These are phyloP conservation scores for Logfia minima DNA, from an alignment of 129 eudicot species.

Conservation along the genomic window DNA sequence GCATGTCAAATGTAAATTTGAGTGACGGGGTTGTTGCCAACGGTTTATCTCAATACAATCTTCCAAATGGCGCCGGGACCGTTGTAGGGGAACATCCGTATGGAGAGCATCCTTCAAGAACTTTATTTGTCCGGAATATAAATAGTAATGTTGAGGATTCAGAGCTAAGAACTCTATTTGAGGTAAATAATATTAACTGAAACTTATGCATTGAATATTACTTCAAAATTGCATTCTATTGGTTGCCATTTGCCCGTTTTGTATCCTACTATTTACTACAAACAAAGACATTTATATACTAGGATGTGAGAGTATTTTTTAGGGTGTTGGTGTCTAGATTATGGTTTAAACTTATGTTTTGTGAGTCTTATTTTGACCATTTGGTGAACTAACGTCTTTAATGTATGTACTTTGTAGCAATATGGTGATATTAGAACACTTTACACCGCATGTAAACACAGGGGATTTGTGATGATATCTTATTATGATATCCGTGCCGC, in stretches of 20 bases:
- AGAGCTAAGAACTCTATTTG: slow-evolving; percentile 68
- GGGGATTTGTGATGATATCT: slow-evolving; percentile 99
- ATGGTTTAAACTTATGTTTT: neutral
- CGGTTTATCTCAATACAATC: slow-evolving; percentile 41
- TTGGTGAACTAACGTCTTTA: slow-evolving; percentile 14
- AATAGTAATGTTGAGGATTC: slow-evolving; percentile 93
- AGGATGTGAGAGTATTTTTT: neutral
- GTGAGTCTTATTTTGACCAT: neutral
- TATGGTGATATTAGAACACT: slow-evolving; percentile 90
- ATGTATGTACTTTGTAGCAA: slow-evolving; percentile 51
- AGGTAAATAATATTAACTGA: slow-evolving; percentile 46
- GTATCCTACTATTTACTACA: neutral
- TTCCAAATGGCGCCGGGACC: slow-evolving; percentile 55
- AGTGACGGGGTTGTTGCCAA: slow-evolving; percentile 53
- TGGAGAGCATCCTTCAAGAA: slow-evolving; percentile 96
- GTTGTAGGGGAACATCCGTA: slow-evolving; percentile 82
- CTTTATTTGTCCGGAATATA: slow-evolving; percentile 87
- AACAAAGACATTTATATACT: neutral
- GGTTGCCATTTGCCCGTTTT: neutral
- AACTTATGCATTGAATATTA: neutral
- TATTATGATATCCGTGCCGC: slow-evolving; percentile 95
- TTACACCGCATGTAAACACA: slow-evolving; percentile 86
- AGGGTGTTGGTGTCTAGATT: neutral
- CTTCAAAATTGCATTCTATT: neutral
- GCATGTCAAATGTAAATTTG: slow-evolving; percentile 46